phyloP scores from a whole-genome alignment of 202 grass and related monocot species.

The Bolboschoenoplectus hybrid region DNA sequence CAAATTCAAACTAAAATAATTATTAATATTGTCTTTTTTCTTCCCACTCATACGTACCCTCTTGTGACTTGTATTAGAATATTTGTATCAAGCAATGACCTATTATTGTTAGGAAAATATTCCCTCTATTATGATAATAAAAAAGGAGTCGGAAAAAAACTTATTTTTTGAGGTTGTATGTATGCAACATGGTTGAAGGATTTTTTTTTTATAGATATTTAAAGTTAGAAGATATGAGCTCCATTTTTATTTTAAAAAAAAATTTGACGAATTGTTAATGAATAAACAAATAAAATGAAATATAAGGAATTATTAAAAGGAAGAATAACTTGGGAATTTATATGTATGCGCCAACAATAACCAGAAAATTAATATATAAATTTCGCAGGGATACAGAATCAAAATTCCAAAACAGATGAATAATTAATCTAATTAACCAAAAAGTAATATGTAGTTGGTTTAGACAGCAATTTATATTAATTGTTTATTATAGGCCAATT shows the following conservation, averaged over 20 bases:
- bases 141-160: background rate
- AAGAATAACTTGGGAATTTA: background rate
- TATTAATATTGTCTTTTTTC: background rate
- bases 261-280: background rate
- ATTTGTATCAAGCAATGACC: background rate
- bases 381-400: background rate
- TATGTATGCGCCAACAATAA: background rate
- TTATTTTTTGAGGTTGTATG: no score
- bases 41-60: background rate
- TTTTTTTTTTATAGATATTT: background rate
- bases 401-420: slow-evolving; percentile 25
- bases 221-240: background rate
- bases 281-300: background rate
- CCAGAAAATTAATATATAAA: background rate
- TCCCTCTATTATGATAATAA: background rate
- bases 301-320: background rate
- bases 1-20: slow-evolving; percentile 30
- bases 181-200: background rate
- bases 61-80: background rate
- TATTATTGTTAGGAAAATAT: background rate
- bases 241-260: no score
- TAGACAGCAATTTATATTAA: slow-evolving; percentile 4
- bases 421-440: background rate
- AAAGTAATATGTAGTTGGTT: background rate
- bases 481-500: background rate